Evolutionary conservation across 805 yeast species (phyloP).

Genomic region (Lipomyces yamanashiensis): DNA sequence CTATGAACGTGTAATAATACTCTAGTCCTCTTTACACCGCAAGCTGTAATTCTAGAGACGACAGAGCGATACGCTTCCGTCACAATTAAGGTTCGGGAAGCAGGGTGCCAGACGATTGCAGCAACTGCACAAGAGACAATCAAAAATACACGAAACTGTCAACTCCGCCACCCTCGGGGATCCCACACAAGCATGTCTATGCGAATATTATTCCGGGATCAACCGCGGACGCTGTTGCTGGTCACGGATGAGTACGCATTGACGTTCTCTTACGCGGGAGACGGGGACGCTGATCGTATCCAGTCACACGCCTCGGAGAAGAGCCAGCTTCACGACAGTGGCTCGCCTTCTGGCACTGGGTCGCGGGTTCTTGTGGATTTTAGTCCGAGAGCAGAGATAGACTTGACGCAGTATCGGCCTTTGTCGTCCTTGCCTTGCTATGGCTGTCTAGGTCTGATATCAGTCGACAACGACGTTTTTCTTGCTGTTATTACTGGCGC

Average conservation of each 20-base stretch:
- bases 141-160: not conserved
- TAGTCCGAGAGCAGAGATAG: slow-evolving; percentile 47
- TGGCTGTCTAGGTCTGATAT: slow-evolving; percentile 77
- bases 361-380: slow-evolving; percentile 52
- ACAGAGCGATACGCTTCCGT: not conserved
- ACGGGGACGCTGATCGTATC: slow-evolving; percentile 18
- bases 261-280: slow-evolving; percentile 50
- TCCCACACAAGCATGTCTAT: slow-evolving; percentile 44
- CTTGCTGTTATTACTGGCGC: slow-evolving; percentile 80
- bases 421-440: slow-evolving; percentile 51
- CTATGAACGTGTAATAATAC: no score
- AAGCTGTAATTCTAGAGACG: no score
- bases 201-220: slow-evolving; percentile 65
- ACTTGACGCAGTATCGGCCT: slow-evolving; percentile 47
- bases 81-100: not conserved
- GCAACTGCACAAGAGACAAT: not conserved
- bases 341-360: not conserved
- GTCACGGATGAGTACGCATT: slow-evolving; percentile 64
- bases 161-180: not conserved
- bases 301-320: slow-evolving; percentile 11
- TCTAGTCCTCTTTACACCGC: no score
- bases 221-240: slow-evolving; percentile 73
- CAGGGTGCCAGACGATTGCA: not conserved
- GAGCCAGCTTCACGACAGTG: not conserved
- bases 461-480: slow-evolving; percentile 67